Base-by-base conservation (phyloP, 495 filamentous ascomycete species). In the Darksidea phi region DNA sequence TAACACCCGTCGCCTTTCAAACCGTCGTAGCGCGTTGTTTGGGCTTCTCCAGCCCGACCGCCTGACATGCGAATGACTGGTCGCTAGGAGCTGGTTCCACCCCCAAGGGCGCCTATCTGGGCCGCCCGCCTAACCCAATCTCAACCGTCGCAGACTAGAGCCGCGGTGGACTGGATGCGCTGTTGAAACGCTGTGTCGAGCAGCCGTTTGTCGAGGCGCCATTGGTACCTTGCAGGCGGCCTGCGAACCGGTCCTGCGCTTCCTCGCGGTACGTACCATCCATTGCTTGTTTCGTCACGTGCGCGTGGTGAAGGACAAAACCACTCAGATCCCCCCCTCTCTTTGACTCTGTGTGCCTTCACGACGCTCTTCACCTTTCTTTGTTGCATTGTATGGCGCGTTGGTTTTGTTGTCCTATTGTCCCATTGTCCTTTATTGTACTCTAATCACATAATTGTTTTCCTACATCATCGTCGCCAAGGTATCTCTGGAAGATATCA, bases 231-330 rank as follows among this genome's bases (percentile, higher is more conserved):
- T 59, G 54, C 56, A 49, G 38, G 53, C 34, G 66, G 66, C 45
- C 62, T 64, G 55, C 53, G 52, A 54, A 54, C 51, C 13, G 66
- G 66, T 69, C 66, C 66, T 53, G 42, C 38, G 52, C 58, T 48
- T 55, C 42, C 62, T 66, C 66, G 61, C 66, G 62, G 66, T 69
- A 69, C 66, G 66, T 69, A 63, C 54, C 43, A 26, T 42, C 54
- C 43, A 26, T 42, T 57, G 61, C 62, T 66, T 57, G 62, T 63
- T 59, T 68, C 66, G 61, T 54, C 4, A 20, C 47, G 32, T 36
- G 48, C 55, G 18, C 48, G 23, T 34, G 18, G 61, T 59, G 38
- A 63, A 57, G 61, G 48, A 32, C 36, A 62, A 48, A 57, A 54
- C 52, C 13, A 34, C 41, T 15, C 57, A 26, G 20, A 17, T 18